Evolutionary conservation across 75 land plant species (phyloP).

Genomic region (Cunninghamia lanceolata): DNA sequence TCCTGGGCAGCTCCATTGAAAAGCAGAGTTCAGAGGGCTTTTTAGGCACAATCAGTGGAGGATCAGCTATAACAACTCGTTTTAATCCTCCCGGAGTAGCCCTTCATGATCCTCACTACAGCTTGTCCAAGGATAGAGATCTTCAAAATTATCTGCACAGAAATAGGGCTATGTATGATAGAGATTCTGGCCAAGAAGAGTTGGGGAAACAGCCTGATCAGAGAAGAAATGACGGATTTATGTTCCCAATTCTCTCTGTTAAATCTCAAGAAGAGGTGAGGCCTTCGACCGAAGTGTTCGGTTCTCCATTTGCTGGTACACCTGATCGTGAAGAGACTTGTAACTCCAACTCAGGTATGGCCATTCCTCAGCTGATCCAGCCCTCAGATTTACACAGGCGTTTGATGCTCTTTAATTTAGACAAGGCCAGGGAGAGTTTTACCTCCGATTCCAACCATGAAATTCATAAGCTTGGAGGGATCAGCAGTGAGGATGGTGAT

Average conservation of each 20-base stretch:
- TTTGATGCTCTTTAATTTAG: not conserved
- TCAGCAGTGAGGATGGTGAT: not conserved
- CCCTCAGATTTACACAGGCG: not conserved
- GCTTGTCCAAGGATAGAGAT: not conserved
- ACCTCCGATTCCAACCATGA: not conserved
- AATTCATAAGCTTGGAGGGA: not conserved
- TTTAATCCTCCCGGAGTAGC: not conserved
- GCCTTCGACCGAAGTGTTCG: not conserved
- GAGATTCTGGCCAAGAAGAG: not conserved
- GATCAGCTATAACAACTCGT: not conserved
- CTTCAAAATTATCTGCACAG: not conserved
- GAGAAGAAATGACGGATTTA: not conserved
- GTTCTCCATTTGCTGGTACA: not conserved
- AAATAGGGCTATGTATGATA: not conserved
- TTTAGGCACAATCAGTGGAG: not conserved
- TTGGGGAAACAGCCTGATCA: not conserved
- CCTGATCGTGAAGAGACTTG: not conserved
- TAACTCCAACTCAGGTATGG: not conserved
- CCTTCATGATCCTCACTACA: not conserved
- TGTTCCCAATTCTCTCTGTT: not conserved
- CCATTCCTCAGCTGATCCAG: not conserved
- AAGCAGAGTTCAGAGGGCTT: not conserved
- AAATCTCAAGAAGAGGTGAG: not conserved
- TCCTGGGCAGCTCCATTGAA: not conserved
- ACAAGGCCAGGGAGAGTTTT: not conserved